Base-by-base conservation (phyloP, 2,329 filamentous ascomycete species). In the Hymenoscyphus scutula region DNA sequence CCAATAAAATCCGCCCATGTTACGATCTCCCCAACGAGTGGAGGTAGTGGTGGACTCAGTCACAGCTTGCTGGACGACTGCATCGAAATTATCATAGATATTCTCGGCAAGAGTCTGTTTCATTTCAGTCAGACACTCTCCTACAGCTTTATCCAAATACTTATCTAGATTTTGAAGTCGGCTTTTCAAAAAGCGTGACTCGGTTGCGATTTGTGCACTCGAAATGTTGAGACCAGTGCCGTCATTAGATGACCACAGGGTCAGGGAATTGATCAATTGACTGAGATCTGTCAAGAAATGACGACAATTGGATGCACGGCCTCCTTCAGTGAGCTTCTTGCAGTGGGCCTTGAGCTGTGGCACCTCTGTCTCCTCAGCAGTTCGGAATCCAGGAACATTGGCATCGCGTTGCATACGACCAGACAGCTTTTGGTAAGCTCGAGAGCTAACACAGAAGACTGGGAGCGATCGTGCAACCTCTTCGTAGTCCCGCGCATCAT, bases 361-460 rank as follows among this genome's bases (percentile, higher is more conserved):
- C 15, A 76, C 68, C 61, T 83, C 85, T 0, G 86, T 89, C 62
- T 88, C 80, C 2, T 83, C 77, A 0, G 76, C 48, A 3, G 75
- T 72, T 1, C 73, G 72, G 69, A 88, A 89, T 0, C 85, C 85
- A 13, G 78, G 74, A 1, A 84, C 77, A 11, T 75, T 67, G 1
- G 76, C 74, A 59, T 89, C 85, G 53, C 82, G 81, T 59, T 76
- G 71, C 8, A 88, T 70, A 3, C 82, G 78, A 1, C 82, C 84
- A 45, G 77, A 76, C n/a, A 89, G 73, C 67, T 85, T 84, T 67
- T 89, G 85, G 60, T 87, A 89, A 0, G 82, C 85, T 53, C 82
- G 77, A 55, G 82, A 84, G 62, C 83, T 86, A 17, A 89, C 83
- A 64, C 86, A 89, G 69, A 88, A 90, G 1, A 89, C 85, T 0